Evolutionary conservation across 441 rosid species (phyloP), one percentile per base, ranked within the genome.

Genomic region (Erodium trifolium): DNA sequence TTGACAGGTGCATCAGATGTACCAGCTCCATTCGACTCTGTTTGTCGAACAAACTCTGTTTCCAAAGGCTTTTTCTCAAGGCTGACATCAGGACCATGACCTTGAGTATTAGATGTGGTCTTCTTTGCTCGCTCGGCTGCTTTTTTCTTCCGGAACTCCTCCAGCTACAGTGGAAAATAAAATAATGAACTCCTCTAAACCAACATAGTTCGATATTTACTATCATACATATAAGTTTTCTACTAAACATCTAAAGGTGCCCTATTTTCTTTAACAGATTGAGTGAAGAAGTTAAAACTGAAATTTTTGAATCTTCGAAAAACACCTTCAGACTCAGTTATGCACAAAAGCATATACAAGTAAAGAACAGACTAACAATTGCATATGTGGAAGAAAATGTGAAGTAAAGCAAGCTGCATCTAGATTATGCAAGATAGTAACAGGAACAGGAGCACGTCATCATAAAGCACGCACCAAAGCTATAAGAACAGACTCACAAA

Each of bases 81-180:
- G 68, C 39, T 71, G 69, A 68, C 73, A 76, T 82, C 82, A 67
- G 82, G 72, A 82, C 73, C 67, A 31, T 72, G 63, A 78, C 80
- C 69, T 62, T 73, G 89, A 71, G 65, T 75, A 68, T 51, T 75
- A 67, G 83, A 72, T 45, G 83, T 71, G 43, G 85, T 80, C 80
- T 90, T 92, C 80, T 84, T 89, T 29, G 93, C 92, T 75, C 82
- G 79, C 66, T 89, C 97, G 31, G 96, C 96, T 63, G 96, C 99
- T 71, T 92, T 94, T 83, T 85, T 88, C 90, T 89, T 94, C 29
- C 99, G 96, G 66, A 94, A 94, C 82, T 90, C 96, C 82, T 94
- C 98, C 76, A 94, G 85, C 99, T 94, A 82, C 68, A 78, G 23
- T 57, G 39, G 63, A 51, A 55, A 4, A 19, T 19, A 29, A 2